Evolutionary conservation across 352 stramenopile genomes (phyloP).

Genomic region (Pilasporangium apinafurcum): DNA sequence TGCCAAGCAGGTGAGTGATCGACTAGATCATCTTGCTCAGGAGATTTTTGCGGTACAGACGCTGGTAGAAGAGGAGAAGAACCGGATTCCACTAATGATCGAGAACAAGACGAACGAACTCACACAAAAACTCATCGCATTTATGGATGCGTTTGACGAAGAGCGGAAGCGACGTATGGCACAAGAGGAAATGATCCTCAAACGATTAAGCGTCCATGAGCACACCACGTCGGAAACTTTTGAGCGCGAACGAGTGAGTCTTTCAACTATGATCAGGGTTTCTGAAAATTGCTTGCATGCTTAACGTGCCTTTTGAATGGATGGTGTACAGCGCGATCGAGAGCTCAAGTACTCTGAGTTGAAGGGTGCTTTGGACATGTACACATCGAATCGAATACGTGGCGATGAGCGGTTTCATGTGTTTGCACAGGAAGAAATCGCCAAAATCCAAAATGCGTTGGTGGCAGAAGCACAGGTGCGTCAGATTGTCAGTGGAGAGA

Average conservation of each 20-base stretch:
- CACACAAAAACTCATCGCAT: conserved; percentile 77
- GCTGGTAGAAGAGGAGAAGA: conserved; percentile 83
- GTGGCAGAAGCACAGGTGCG: conserved; percentile 60
- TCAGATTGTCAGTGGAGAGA: too few relatives aligned
- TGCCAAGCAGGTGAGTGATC: conserved; percentile 61
- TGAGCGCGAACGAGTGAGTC: conserved; percentile 45
- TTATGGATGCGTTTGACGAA: conserved; percentile 87
- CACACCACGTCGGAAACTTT: conserved; percentile 69
- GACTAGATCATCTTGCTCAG: conserved; percentile 59
- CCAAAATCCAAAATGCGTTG: conserved; percentile 72
- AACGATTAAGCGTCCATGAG: conserved; percentile 88
- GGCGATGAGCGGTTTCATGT: conserved; percentile 71
- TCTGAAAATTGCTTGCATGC: not conserved
- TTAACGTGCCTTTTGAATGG: too few relatives aligned
- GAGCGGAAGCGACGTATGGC: conserved; percentile 77
- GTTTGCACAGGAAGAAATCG: conserved; percentile 66
- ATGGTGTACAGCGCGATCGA: conserved; percentile 16
- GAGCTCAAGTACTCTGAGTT: conserved; percentile 68
- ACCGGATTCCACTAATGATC: conserved; percentile 87
- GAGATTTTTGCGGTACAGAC: conserved; percentile 79
- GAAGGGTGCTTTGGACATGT: conserved; percentile 64
- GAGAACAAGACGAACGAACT: conserved; percentile 87
- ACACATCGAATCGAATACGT: conserved; percentile 62
- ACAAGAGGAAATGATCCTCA: conserved; percentile 87
- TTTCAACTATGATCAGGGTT: not conserved